phyloP scores from a whole-genome alignment of 2,329 filamentous ascomycete genomes.

The Ophiocordyceps camponoti-saundersi region DNA sequence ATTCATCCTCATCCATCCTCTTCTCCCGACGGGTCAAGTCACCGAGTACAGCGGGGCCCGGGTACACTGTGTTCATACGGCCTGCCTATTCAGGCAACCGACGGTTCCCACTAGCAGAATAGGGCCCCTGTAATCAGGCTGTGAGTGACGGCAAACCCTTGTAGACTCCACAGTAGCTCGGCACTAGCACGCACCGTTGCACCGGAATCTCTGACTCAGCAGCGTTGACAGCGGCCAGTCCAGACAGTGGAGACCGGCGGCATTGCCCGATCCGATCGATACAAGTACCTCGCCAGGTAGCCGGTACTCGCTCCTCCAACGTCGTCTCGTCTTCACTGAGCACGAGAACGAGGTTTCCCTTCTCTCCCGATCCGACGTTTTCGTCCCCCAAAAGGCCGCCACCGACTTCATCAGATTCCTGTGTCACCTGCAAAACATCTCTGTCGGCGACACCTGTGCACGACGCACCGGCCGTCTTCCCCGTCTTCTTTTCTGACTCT shows the following conservation, averaged over 20 bases:
- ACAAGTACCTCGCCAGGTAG: background rate
- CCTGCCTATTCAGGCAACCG: background rate
- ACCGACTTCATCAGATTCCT: constrained; percentile 1
- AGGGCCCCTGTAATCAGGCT: no score
- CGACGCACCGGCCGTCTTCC: background rate
- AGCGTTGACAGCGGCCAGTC: background rate
- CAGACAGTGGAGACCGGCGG: background rate
- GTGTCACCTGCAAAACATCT: constrained; percentile 3
- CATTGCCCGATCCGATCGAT: background rate
- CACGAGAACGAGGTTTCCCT: background rate
- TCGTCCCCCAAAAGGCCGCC: constrained; percentile 1
- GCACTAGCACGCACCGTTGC: background rate
- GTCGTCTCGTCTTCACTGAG: background rate
- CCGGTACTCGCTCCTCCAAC: background rate
- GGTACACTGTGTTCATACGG: background rate
- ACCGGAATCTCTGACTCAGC: background rate
- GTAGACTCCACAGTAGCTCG: background rate
- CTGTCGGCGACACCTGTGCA: background rate
- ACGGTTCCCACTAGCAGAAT: no score
- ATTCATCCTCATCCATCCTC: no score
- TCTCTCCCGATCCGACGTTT: constrained; percentile 2
- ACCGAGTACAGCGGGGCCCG: background rate
- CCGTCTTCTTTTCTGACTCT: background rate
- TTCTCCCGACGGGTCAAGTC: background rate
- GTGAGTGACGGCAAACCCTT: no score